Conservation (phyloP, 2,329 filamentous ascomycete species). For the Trichoderma atrobrunneum region DNA sequence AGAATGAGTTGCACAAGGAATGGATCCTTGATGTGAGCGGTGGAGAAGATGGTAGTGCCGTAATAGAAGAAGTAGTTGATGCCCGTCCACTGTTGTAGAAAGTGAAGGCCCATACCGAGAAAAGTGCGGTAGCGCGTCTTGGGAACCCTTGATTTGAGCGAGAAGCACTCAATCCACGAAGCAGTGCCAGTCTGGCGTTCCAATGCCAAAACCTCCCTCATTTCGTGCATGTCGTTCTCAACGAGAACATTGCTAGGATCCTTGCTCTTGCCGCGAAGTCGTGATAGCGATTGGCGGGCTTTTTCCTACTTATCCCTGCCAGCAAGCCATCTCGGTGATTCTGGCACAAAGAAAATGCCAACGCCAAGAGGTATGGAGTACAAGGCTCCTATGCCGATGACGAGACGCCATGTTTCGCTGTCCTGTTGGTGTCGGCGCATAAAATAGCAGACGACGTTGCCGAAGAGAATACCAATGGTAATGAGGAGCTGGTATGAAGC, state of each 20-base stretch:
- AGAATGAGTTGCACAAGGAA: constrained; percentile 68
- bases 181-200: constrained; percentile 45
- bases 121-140: constrained; percentile 63
- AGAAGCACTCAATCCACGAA: constrained; percentile 61
- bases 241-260: constrained; percentile 44
- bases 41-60: constrained; percentile 64
- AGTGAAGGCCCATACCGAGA: constrained; percentile 62
- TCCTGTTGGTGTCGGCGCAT: constrained; percentile 42
- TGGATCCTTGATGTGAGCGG: constrained; percentile 63
- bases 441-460: constrained; percentile 55
- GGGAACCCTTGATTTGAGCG: constrained; percentile 47
- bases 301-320: constrained; percentile 45
- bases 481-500: constrained; percentile 72
- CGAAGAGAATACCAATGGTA: constrained; percentile 63
- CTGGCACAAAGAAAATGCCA: constrained; percentile 53
- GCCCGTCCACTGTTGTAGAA: constrained; percentile 66
- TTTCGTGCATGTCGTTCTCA: constrained; percentile 53
- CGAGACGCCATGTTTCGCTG: constrained; percentile 58
- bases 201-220: constrained; percentile 46
- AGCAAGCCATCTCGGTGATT: constrained; percentile 57
- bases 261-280: constrained; percentile 51
- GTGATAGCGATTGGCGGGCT: constrained; percentile 49
- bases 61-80: constrained; percentile 64
- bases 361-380: constrained; percentile 52
- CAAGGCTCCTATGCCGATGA: constrained; percentile 55